Conservation (phyloP, 805 yeast species). For the Metschnikowia lachancei region DNA sequence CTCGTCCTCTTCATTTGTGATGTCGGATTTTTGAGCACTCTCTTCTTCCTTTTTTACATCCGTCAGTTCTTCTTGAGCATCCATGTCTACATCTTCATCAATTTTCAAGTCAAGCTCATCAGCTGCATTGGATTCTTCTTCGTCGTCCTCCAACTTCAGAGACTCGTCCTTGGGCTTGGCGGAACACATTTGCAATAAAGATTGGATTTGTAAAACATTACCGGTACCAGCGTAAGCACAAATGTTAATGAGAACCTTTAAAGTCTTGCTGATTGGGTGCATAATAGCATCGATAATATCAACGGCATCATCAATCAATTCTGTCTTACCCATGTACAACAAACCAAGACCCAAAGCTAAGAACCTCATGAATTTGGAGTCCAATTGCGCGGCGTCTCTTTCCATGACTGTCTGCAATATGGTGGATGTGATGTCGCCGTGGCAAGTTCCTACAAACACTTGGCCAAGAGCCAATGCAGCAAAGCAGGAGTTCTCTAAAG, state of each 20-base stretch:
- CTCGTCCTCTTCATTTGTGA: conserved; percentile 23
- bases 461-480: conserved; percentile 94
- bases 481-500: conserved; percentile 76
- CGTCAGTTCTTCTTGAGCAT: conserved; percentile 25
- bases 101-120: conserved; percentile 18
- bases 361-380: conserved; percentile 84
- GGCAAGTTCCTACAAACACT: conserved; percentile 91
- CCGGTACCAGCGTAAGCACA: conserved; percentile 98
- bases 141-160: conserved; percentile 40
- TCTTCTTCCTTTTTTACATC: conserved; percentile 19
- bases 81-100: conserved; percentile 29
- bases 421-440: conserved; percentile 91
- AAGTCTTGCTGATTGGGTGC: conserved; percentile 86
- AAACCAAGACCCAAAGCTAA: conserved; percentile 90
- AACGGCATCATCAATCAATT: conserved; percentile 88
- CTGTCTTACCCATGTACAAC: conserved; percentile 89
- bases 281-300: conserved; percentile 94
- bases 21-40: conserved; percentile 11
- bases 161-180: conserved; percentile 47
- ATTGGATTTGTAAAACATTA: conserved; percentile 91
- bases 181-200: conserved; percentile 83
- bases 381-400: conserved; percentile 71
- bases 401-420: conserved; percentile 88
- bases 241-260: conserved; percentile 84
- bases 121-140: conserved; percentile 30